Percentiles rank a stretch among this genome's conserved stretches.
Conservation (phyloP, 176 grass and related monocot species). For the Rhynchospora tenuis region DNA sequence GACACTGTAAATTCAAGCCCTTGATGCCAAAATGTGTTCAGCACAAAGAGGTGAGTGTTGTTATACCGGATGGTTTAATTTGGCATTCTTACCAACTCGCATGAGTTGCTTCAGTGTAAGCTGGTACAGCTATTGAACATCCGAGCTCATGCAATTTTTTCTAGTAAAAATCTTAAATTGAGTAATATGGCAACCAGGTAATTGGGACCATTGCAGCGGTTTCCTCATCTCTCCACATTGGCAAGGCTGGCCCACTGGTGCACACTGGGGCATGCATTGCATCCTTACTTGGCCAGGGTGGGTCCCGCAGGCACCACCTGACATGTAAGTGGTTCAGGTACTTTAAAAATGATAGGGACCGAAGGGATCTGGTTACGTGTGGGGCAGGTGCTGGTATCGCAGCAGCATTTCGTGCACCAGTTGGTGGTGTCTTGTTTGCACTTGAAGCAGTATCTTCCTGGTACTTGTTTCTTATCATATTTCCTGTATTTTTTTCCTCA, state of each 20-base stretch:
- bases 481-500: background rate
- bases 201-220: slow-evolving; percentile 81
- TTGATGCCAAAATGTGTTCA: background rate
- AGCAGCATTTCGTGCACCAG: slow-evolving; percentile 83
- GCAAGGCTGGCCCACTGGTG: slow-evolving; percentile 91
- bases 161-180: background rate
- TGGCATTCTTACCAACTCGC: background rate
- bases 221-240: slow-evolving; percentile 85
- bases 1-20: background rate
- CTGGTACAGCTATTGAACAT: background rate
- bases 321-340: slow-evolving; percentile 83
- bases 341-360: slow-evolving; percentile 93
- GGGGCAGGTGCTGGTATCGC: slow-evolving; percentile 82
- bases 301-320: slow-evolving; percentile 62
- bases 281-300: slow-evolving; percentile 80
- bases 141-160: background rate
- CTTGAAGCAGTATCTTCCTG: slow-evolving; percentile 88
- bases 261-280: slow-evolving; percentile 85
- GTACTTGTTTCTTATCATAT: slow-evolving; percentile 44
- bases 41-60: background rate
- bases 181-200: slow-evolving; percentile 31
- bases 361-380: slow-evolving; percentile 88
- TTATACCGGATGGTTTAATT: background rate
- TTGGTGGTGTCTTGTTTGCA: slow-evolving; percentile 88
- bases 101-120: background rate